These are phyloP conservation scores for Trypanosoma vivax DNA, from an alignment of 208 protist species.

Conservation along the genomic window DNA sequence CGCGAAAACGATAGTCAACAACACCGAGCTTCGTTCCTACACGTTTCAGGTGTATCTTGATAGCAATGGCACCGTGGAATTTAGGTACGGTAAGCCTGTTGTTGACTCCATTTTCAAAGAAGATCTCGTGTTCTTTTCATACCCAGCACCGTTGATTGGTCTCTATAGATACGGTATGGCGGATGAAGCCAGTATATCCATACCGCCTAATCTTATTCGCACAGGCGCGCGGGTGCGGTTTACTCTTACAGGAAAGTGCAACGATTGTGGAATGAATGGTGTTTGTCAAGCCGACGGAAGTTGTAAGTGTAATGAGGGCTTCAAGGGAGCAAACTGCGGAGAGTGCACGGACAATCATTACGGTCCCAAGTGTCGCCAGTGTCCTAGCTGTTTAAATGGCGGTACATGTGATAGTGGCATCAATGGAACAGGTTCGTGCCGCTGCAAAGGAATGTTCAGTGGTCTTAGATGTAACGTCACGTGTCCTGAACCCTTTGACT, in stretches of 20 bases:
- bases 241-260: slow-evolving; percentile 7
- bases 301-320: slow-evolving; percentile 25
- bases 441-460: slow-evolving; percentile 1
- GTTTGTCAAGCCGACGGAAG: slow-evolving; percentile 11
- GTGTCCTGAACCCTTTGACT: slow-evolving; percentile 10
- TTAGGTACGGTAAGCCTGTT: slow-evolving; percentile 13
- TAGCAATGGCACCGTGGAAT: slow-evolving; percentile 12
- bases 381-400: slow-evolving; percentile 2
- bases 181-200: slow-evolving; percentile 17
- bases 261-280: slow-evolving; percentile 24
- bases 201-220: slow-evolving; percentile 8
- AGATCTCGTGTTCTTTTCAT: slow-evolving; percentile 11
- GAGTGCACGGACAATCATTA: slow-evolving; percentile 15
- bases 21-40: not conserved
- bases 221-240: slow-evolving; percentile 8
- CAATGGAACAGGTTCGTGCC: slow-evolving; percentile 10
- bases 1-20: not conserved
- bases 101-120: not conserved
- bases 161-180: slow-evolving; percentile 26
- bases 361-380: slow-evolving; percentile 10
- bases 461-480: slow-evolving; percentile 3
- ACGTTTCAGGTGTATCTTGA: slow-evolving; percentile 19
- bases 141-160: slow-evolving; percentile 23
- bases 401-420: slow-evolving; percentile 30
- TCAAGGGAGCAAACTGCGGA: slow-evolving; percentile 21